Conservation (phyloP, 2,329 filamentous ascomycete genomes). For the Epichloe scottii region DNA sequence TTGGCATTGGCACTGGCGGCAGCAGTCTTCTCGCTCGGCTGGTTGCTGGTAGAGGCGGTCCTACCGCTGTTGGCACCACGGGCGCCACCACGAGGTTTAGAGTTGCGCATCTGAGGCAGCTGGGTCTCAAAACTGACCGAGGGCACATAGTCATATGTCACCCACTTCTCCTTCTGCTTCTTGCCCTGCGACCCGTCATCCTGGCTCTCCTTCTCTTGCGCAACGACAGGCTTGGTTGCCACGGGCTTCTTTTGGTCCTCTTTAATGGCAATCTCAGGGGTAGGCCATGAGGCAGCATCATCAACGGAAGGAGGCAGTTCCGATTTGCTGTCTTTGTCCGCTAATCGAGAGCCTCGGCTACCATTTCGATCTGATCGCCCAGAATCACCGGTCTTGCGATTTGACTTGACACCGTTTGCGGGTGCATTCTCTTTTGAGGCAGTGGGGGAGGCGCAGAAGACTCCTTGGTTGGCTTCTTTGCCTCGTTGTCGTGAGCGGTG, state of each 20-base stretch:
- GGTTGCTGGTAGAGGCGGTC: conserved; percentile 20
- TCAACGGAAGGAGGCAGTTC: conserved; percentile 49
- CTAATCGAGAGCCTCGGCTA: conserved; percentile 33
- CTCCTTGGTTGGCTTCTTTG: conserved; percentile 26
- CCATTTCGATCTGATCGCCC: conserved; percentile 28
- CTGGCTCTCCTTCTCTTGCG: conserved; percentile 51
- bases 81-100: conserved; percentile 38
- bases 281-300: conserved; percentile 79
- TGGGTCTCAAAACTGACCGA: conserved; percentile 80
- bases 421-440: conserved; percentile 13
- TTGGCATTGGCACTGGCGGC: conserved; percentile 9
- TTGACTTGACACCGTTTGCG: conserved; percentile 27
- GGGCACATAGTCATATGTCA: conserved; percentile 68
- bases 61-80: conserved; percentile 29
- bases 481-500: conserved; percentile 24
- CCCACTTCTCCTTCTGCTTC: conserved; percentile 74
- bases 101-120: conserved; percentile 41
- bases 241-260: conserved; percentile 61
- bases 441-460: conserved; percentile 5
- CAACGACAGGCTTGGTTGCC: conserved; percentile 43
- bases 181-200: conserved; percentile 34
- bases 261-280: conserved; percentile 59
- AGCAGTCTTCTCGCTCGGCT: conserved; percentile 25
- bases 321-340: conserved; percentile 27
- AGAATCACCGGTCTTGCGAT: conserved; percentile 30